Evolutionary conservation across 768 basidiomycete species (phyloP).

Genomic region (Collybia sp.): DNA sequence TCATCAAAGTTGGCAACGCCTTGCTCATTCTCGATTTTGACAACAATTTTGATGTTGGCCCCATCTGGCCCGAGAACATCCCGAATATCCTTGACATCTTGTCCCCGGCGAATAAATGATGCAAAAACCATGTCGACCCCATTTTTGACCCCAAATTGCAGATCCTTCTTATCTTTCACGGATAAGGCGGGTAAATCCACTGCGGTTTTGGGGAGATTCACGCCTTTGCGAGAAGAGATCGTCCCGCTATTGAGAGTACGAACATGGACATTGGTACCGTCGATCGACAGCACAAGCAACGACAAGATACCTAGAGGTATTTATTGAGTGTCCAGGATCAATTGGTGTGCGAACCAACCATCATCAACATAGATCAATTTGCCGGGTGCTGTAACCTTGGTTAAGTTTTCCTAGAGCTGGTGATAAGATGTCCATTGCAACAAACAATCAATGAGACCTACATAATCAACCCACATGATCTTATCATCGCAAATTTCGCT

Average conservation of each 20-base stretch:
- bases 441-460: constrained; percentile 32
- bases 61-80: constrained; percentile 92
- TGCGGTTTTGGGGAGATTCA: constrained; percentile 96
- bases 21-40: constrained; percentile 99
- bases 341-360: constrained; percentile 36
- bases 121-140: constrained; percentile 99
- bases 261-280: constrained; percentile 76
- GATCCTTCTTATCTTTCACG: constrained; percentile 96
- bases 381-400: constrained; percentile 95
- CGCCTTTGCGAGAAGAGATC: constrained; percentile 96
- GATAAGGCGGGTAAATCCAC: constrained; percentile 98
- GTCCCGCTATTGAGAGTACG: constrained; percentile 87
- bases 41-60: constrained; percentile 96
- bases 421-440: background rate
- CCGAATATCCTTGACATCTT: constrained; percentile 94
- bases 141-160: constrained; percentile 94
- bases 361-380: constrained; percentile 98
- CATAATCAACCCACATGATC: constrained; percentile 91
- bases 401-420: constrained; percentile 67
- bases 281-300: constrained; percentile 87
- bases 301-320: constrained; percentile 68
- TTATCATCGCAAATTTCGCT: constrained; percentile 78
- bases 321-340: background rate
- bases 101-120: constrained; percentile 93
- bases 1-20: constrained; percentile 99